Conservation (phyloP, 192 early-diverging fungal species). For the Gonapodya prolifera region DNA sequence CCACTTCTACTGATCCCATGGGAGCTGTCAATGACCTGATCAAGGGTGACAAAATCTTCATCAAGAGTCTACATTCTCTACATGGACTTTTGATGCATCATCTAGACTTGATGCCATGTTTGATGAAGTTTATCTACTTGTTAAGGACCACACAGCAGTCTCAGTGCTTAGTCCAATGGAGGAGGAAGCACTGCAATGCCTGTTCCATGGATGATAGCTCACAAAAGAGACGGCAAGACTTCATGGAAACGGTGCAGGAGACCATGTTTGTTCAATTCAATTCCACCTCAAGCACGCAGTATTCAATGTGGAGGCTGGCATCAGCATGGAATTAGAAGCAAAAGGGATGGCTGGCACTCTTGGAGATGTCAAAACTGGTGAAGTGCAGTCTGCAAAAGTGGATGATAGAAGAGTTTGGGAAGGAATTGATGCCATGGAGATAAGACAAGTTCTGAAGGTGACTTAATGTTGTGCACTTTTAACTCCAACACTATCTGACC, state of each 20-base stretch:
- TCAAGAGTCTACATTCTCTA: neutral
- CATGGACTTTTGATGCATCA: neutral
- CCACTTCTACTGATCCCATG: too few species aligned
- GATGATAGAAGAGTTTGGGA: slow-evolving; percentile 1
- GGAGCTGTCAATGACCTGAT: too few species aligned
- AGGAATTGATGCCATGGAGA: neutral
- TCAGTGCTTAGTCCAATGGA: neutral
- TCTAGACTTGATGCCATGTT: neutral
- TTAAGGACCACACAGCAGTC: neutral
- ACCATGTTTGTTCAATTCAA: neutral
- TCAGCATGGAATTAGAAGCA: neutral
- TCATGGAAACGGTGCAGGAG: neutral
- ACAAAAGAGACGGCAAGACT: neutral
- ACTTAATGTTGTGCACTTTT: neutral
- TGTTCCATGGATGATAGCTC: neutral
- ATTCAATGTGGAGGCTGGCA: neutral
- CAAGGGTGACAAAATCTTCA: neutral
- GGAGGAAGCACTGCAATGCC: neutral
- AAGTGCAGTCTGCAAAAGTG: too few species aligned
- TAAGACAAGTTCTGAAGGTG: neutral
- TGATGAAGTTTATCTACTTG: neutral
- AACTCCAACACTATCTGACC: neutral
- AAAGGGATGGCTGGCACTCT: neutral
- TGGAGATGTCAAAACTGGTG: too few species aligned
- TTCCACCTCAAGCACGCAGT: neutral